A percentile compares a stretch with the other conserved stretches of the same genome.
These are phyloP conservation scores for Zymoseptoria pseudotritici DNA, from an alignment of 2,329 filamentous ascomycete genomes.

Conservation along the genomic window DNA sequence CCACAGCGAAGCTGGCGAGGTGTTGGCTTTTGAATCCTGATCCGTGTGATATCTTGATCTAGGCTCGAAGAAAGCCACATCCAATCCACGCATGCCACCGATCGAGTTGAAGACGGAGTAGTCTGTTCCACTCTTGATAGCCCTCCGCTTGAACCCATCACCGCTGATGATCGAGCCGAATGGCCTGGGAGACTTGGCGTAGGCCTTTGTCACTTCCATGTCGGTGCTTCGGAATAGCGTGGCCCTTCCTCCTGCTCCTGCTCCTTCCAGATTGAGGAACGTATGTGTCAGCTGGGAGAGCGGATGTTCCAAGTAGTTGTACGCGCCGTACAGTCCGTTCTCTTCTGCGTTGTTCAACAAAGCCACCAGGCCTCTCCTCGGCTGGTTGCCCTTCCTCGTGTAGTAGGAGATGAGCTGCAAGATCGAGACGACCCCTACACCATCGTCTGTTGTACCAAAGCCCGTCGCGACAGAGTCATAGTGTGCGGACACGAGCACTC, in stretches of 20 bases:
- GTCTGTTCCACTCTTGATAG: conserved; percentile 81
- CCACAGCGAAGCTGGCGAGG: conserved; percentile 67
- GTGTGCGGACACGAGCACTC: conserved; percentile 89
- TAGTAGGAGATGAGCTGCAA: conserved; percentile 85
- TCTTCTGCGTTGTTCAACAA: conserved; percentile 96
- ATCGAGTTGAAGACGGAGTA: conserved; percentile 73
- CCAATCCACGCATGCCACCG: conserved; percentile 77
- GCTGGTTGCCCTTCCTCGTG: conserved; percentile 59
- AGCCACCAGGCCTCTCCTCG: conserved; percentile 71
- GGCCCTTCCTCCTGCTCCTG: conserved; percentile 82
- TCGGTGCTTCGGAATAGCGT: conserved; percentile 84
- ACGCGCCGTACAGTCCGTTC: conserved; percentile 80
- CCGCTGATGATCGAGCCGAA: conserved; percentile 76
- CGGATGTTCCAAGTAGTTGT: conserved; percentile 69
- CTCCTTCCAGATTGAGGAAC: conserved; percentile 91
- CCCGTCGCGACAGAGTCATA: conserved; percentile 91
- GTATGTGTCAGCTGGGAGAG: conserved; percentile 73
- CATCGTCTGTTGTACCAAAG: conserved; percentile 89
- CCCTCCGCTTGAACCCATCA: conserved; percentile 73
- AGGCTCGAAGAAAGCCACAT: conserved; percentile 85
- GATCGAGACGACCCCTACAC: conserved; percentile 77
- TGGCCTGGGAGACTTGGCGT: conserved; percentile 62
- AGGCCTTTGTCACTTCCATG: conserved; percentile 73
- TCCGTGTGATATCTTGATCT: conserved; percentile 84
- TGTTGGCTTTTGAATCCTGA: conserved; percentile 76